A percentile compares a stretch with the other conserved stretches of the same genome.
These are phyloP conservation scores for Ligustrum vulgare DNA, from an alignment of 257 asterid species.

Conservation along the genomic window DNA sequence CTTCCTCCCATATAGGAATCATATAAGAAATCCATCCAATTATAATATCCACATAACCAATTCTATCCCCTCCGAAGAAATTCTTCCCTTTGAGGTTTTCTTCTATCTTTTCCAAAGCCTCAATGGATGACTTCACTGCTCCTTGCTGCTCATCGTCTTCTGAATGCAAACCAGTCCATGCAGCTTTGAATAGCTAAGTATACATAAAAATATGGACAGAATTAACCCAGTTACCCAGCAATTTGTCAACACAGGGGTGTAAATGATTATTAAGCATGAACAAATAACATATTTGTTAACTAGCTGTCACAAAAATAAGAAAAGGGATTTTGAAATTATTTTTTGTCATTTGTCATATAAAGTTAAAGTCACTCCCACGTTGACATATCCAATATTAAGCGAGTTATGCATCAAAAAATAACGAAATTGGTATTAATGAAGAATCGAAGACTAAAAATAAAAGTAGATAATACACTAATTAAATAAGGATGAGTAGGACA, in stretches of 20 bases:
- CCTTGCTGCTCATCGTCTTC: conserved; percentile 32
- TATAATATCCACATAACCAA: conserved; percentile 38
- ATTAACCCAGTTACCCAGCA: background rate
- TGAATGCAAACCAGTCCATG: conserved; percentile 23
- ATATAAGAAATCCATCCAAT: conserved; percentile 34
- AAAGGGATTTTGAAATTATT: too few species aligned
- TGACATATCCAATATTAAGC: too few species aligned
- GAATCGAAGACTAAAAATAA: too few species aligned
- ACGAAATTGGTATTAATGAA: too few species aligned
- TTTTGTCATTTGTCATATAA: too few species aligned
- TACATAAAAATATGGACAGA: background rate
- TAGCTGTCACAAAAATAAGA: too few species aligned
- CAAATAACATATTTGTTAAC: too few species aligned
- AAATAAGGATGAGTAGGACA: too few species aligned
- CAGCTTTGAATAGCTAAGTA: conserved; percentile 16
- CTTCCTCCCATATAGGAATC: conserved; percentile 41
- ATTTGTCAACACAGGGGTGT: background rate
- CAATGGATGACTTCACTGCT: conserved; percentile 26
- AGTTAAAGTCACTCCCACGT: too few species aligned
- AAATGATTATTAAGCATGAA: background rate
- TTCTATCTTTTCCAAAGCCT: conserved; percentile 35
- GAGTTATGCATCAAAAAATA: too few species aligned
- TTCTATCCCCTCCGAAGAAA: conserved; percentile 46
- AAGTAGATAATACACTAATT: too few species aligned
- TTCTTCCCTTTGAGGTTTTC: conserved; percentile 26